These are phyloP conservation scores for Inga oerstediana DNA, from an alignment of 306 rosid genomes.

Conservation along the genomic window DNA sequence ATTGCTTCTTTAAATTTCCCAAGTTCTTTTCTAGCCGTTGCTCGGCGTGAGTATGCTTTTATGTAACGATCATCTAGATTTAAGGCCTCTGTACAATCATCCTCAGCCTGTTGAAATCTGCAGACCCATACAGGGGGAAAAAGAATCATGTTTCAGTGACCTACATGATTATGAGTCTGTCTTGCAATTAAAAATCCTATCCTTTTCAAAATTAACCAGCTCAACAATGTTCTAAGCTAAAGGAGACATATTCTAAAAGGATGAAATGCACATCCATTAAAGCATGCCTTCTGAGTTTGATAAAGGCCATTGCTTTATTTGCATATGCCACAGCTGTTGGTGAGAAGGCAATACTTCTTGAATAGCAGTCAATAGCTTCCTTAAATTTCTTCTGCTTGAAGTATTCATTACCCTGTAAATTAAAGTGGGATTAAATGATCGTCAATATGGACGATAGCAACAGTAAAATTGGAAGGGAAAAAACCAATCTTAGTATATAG, in stretches of 20 bases:
- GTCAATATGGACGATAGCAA: conserved; percentile 15
- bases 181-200: conserved; percentile 2
- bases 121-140: conserved; percentile 32
- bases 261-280: background rate
- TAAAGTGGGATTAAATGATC: conserved; percentile 29
- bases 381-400: conserved; percentile 91
- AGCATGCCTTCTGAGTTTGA: conserved; percentile 79
- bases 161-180: conserved; percentile 32
- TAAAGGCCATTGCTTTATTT: conserved; percentile 92
- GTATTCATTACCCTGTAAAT: conserved; percentile 84
- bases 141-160: conserved; percentile 1
- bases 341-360: conserved; percentile 88
- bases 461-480: conserved; percentile 19
- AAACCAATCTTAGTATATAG: background rate
- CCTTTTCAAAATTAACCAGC: conserved; percentile 15
- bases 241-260: conserved; percentile 5
- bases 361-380: conserved; percentile 90
- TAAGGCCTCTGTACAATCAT: conserved; percentile 96
- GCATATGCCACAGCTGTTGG: conserved; percentile 97
- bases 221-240: background rate
- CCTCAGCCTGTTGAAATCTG: conserved; percentile 88
- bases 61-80: conserved; percentile 92
- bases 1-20: conserved; percentile 77
- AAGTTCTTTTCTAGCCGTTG: conserved; percentile 88
- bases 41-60: conserved; percentile 93